Evolutionary conservation across 768 basidiomycete genomes (phyloP), one percentile per base, ranked within the genome.

Genomic region (Dictyophora rubrovolvata): DNA sequence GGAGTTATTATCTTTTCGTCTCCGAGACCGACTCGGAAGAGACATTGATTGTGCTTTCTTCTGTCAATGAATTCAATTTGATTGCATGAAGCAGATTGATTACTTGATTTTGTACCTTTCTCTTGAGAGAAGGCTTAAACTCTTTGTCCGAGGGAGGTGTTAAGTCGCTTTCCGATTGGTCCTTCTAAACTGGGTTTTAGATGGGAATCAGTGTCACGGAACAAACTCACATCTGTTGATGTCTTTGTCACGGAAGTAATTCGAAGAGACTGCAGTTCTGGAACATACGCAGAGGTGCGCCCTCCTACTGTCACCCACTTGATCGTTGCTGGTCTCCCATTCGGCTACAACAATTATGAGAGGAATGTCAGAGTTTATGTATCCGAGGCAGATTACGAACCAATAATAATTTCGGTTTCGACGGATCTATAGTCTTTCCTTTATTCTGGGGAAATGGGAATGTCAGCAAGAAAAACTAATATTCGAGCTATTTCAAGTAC

Each of bases 271-370:
- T 89, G 88, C 10, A 89, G 71, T 69, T 89, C 81, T 12, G 67
- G 66, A 8, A 89, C 82, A 63, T 77, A 85, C 14, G 88, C 88
- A 2, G 87, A 87, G 8, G 88, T 89, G 16, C 87, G 76, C 2
- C 88, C 87, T 17, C 86, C 86, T 8, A 91, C 84, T 5, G 82
- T 87, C 56, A 86, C 68, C 79, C 84, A 90, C 64, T 79, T 80
- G 58, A 90, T 81, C 8, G 84, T 87, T 0, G 85, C 89, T n/a
- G 76, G 77, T 58, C 76, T 71, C 5, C 87, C 89, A 56, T 81
- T 79, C 0, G 85, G 82, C 87, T 89, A 21, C 51, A 36, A 61
- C 53, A 47, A 53, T 8, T 17, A 14, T 5, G 51, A 42, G 28
- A 46, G 18, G 33, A 48, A 42, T 17, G 48, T 6, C 12, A 50